These are phyloP conservation scores for Coemansia sp. DNA, from an alignment of 192 early-diverging fungal species.

Conservation along the genomic window DNA sequence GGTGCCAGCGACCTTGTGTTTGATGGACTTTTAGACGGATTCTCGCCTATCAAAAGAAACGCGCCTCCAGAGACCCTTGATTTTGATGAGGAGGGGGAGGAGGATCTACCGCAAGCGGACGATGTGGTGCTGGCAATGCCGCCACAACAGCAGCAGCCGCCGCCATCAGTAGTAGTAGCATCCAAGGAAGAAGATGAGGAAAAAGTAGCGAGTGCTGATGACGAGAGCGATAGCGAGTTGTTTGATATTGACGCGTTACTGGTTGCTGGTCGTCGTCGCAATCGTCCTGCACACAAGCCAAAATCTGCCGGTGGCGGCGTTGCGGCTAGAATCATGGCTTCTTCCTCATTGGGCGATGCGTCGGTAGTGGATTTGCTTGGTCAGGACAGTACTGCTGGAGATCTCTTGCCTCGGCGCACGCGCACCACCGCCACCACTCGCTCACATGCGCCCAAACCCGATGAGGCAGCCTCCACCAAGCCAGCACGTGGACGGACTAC, in stretches of 20 bases:
- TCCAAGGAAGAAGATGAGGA: not conserved
- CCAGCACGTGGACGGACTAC: not conserved
- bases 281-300: not conserved
- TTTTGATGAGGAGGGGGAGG: not conserved
- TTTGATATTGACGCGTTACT: slow-evolving; percentile 20
- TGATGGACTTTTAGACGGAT: slow-evolving; percentile 34
- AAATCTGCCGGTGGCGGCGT: too few species aligned
- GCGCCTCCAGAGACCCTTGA: slow-evolving; percentile 9
- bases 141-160: not conserved
- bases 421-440: too few species aligned
- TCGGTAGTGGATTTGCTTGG: not conserved
- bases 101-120: not conserved
- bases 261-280: too few species aligned
- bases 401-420: slow-evolving; percentile 2
- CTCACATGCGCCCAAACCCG: not conserved
- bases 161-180: too few species aligned
- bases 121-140: not conserved
- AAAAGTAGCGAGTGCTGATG: not conserved
- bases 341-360: not conserved
- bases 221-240: slow-evolving; percentile 7
- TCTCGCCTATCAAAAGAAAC: slow-evolving; percentile 37
- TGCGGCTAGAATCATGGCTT: too few species aligned
- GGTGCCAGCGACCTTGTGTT: slow-evolving; percentile 11
- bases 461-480: not conserved
- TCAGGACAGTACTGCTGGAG: too few species aligned